Evolutionary conservation across 2,329 filamentous ascomycete species (phyloP).

Genomic region (Talaromyces sp.): DNA sequence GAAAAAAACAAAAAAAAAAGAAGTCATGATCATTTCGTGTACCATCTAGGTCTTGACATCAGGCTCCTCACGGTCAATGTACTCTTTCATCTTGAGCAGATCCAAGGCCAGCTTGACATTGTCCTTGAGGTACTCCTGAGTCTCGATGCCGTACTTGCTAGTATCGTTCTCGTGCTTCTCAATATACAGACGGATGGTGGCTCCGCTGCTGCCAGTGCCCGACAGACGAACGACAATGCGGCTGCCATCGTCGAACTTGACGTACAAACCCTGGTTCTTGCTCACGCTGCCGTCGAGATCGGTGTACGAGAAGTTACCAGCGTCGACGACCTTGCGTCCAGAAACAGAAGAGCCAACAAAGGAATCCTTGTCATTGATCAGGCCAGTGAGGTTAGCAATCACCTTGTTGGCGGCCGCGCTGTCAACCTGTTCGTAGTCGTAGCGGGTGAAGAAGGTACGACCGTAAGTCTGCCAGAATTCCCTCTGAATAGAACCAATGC

Average conservation of each 20-base stretch:
- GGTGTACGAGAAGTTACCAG: conserved; percentile 96
- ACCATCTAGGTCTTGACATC: conserved; percentile 84
- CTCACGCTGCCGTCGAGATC: conserved; percentile 96
- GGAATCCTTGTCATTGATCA: conserved; percentile 65
- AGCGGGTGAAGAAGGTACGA: conserved; percentile 97
- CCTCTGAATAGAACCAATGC: conserved; percentile 91
- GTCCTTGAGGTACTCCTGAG: conserved; percentile 87
- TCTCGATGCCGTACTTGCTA: conserved; percentile 58
- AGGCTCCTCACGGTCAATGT: conserved; percentile 84
- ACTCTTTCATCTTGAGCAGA: conserved; percentile 89
- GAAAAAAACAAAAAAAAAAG: background rate
- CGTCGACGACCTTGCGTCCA: conserved; percentile 78
- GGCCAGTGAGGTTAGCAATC: conserved; percentile 69
- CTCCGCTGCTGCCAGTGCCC: conserved; percentile 89
- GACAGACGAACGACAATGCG: conserved; percentile 93
- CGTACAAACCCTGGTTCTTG: conserved; percentile 92
- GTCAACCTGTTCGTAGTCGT: conserved; percentile 96
- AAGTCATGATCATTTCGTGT: background rate
- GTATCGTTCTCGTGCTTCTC: conserved; percentile 88
- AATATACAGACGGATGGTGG: conserved; percentile 93
- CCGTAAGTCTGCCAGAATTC: conserved; percentile 97
- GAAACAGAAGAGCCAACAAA: conserved; percentile 80
- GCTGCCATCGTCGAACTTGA: conserved; percentile 90
- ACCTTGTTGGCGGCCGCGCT: conserved; percentile 87
- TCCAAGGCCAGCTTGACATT: conserved; percentile 81